These are phyloP conservation scores for Cyphellophora europaea DNA, from an alignment of 2,329 filamentous ascomycete species.

Conservation along the genomic window DNA sequence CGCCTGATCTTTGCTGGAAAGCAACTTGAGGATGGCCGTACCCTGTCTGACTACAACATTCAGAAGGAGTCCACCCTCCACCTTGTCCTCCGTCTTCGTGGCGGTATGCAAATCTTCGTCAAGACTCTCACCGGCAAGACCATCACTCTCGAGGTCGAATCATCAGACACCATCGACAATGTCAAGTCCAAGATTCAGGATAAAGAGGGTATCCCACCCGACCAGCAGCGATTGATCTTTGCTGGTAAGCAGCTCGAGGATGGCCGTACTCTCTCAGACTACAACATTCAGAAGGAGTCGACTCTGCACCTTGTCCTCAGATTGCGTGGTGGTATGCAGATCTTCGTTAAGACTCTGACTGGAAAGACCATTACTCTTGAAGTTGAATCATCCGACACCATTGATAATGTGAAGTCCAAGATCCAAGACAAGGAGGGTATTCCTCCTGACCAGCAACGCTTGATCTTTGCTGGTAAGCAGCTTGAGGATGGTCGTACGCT, in stretches of 20 bases:
- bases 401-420: conserved; percentile 62
- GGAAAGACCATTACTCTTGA: conserved; percentile 63
- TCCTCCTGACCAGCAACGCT: conserved; percentile 60
- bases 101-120: conserved; percentile 58
- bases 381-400: conserved; percentile 59
- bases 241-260: conserved; percentile 91
- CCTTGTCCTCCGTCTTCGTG: conserved; percentile 75
- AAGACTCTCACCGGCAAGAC: conserved; percentile 70
- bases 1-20: conserved; percentile 94
- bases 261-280: conserved; percentile 81
- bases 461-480: conserved; percentile 64
- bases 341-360: conserved; percentile 76
- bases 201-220: conserved; percentile 79
- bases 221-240: conserved; percentile 90
- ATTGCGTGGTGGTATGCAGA: conserved; percentile 75
- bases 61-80: conserved; percentile 87
- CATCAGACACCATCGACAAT: conserved; percentile 84
- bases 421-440: conserved; percentile 78
- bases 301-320: conserved; percentile 74
- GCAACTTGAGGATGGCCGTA: conserved; percentile 90
- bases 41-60: conserved; percentile 87
- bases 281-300: conserved; percentile 93
- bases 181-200: conserved; percentile 84
- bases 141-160: conserved; percentile 85
- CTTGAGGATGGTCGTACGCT: conserved; percentile 42